These are phyloP conservation scores for Fraxinus platypoda DNA, from an alignment of 305 asterid species.

Conservation along the genomic window DNA sequence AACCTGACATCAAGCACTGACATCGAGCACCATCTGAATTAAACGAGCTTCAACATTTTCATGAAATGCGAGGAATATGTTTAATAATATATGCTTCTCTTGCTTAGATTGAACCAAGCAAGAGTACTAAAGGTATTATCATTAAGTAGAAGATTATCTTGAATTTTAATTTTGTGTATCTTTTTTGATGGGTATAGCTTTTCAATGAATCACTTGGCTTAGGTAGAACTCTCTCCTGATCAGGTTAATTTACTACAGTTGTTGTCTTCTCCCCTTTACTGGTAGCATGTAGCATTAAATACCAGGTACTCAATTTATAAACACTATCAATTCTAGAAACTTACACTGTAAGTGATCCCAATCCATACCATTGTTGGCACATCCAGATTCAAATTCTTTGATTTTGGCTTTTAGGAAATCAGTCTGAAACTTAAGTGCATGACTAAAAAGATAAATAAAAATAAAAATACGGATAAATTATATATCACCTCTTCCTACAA, in stretches of 20 bases:
- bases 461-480: constrained; percentile 15
- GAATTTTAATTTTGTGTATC: constrained; percentile 79
- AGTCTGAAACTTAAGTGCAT: constrained; percentile 48
- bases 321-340: not conserved
- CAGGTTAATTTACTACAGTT: constrained; percentile 29
- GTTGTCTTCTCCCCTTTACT: constrained; percentile 39
- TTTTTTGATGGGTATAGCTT: constrained; percentile 69
- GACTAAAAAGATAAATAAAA: constrained; percentile 27
- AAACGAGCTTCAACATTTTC: constrained; percentile 3
- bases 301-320: constrained; percentile 9
- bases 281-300: constrained; percentile 30
- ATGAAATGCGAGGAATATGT: not conserved
- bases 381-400: constrained; percentile 49
- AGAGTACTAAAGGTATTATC: not conserved
- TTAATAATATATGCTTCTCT: not conserved
- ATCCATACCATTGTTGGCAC: constrained; percentile 45
- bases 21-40: constrained; percentile 8
- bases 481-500: constrained; percentile 65
- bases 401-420: constrained; percentile 57
- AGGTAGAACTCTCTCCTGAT: constrained; percentile 32
- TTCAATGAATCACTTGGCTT: constrained; percentile 42
- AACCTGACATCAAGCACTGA: constrained; percentile 50
- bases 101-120: not conserved
- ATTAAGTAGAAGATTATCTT: constrained; percentile 44
- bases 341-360: constrained; percentile 4